Evolutionary conservation across 2,329 filamentous ascomycete species (phyloP), one percentile per base, ranked within the genome.

Genomic region (Verticillium nubilum): DNA sequence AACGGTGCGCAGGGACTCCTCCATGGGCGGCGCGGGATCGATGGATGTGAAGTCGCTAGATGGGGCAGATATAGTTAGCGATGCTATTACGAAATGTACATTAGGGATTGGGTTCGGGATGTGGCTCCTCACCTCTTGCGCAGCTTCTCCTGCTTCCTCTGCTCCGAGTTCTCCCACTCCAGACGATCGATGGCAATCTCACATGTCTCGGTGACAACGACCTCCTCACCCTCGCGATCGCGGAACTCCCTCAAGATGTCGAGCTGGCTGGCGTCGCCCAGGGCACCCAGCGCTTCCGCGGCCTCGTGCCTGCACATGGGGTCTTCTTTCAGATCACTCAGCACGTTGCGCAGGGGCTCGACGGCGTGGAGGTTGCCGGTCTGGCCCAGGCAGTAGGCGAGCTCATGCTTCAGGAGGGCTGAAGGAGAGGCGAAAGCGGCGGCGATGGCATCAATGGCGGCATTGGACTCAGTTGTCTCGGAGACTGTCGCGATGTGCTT

Each of bases 291-390:
- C 2, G 95, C 95, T 79, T 99, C 95, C 2, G 94, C 95, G 17
- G 95, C 94, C 78, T 99, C 95, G 69, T 99, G 95, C 66, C 95
- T 84, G 74, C 92, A 96, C 93, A 99, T 99, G 37, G 90, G 76
- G 78, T 98, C 93, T 75, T 98, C 92, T n/a, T 85, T 72, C 63
- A 86, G 77, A 73, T 98, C 85, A 65, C 89, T 83, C 60, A 98
- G 80, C 15, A 96, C 91, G 13, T 80, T 76, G 60, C 87, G 84
- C 65, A 99, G 80, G 63, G 86, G 88, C 10, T 87, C 82, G 10
- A 92, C 84, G 0, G 93, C 90, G 53, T 87, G 87, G 56, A 82
- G 75, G 70, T 97, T 92, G 60, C 87, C 87, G 1, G 91, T 94
- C 77, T 99, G 95, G 7, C 95, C 95, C 2, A 99, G 84, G 71